Evolutionary conservation across 106 monocot genomes (phyloP).

Genomic region (Vanilla planifolia): DNA sequence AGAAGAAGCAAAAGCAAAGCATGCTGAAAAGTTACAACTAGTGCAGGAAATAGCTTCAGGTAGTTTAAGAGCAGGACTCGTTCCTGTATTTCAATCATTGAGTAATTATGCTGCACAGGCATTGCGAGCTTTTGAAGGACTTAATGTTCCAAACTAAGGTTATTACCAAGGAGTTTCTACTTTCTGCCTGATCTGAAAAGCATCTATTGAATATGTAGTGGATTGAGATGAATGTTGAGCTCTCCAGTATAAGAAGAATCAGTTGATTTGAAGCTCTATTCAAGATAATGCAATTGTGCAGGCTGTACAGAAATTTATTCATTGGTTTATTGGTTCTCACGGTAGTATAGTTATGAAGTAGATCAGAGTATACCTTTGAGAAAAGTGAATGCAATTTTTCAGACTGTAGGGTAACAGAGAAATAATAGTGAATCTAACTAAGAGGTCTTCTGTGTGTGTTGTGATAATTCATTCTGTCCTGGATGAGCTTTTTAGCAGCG

Average conservation of each 20-base stretch:
- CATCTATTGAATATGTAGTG: neutral
- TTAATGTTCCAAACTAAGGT: constrained; percentile 30
- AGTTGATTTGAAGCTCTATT: neutral
- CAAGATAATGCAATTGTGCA: neutral
- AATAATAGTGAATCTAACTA: too few species aligned
- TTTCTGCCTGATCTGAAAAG: neutral
- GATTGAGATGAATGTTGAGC: neutral
- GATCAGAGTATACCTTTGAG: too few species aligned
- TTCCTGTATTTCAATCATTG: constrained; percentile 59
- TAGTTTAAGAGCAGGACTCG: constrained; percentile 41
- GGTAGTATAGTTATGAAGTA: too few species aligned
- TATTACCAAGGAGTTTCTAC: neutral
- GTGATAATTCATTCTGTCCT: too few species aligned
- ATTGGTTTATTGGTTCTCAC: constrained; percentile 16
- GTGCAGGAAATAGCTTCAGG: constrained; percentile 29
- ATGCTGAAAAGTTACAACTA: constrained; percentile 34
- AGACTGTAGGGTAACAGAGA: too few species aligned
- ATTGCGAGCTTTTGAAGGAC: constrained; percentile 39
- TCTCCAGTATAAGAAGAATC: neutral
- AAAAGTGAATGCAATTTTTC: too few species aligned
- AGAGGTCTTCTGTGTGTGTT: too few species aligned
- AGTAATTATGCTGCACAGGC: constrained; percentile 30
- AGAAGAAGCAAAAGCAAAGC: constrained; percentile 53
- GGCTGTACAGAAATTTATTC: constrained; percentile 20
- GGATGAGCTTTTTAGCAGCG: too few species aligned